Base-by-base conservation (phyloP, 805 yeast species). In the Metschnikowia lochheadii region DNA sequence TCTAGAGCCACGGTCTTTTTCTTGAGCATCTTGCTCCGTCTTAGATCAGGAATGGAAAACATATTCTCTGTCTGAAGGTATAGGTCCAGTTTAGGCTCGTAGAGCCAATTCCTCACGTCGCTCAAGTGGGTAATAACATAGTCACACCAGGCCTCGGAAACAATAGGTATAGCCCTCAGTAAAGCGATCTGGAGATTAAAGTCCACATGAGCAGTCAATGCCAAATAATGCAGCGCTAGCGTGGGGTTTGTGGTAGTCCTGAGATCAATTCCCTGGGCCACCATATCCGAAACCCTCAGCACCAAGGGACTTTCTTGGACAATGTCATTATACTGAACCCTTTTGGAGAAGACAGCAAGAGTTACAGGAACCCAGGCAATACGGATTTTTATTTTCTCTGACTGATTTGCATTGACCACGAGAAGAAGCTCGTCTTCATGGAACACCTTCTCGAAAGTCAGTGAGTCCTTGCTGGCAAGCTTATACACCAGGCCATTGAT, bases 161-260 rank as follows among this genome's bases (percentile, higher is more conserved):
- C 53, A 3, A 70, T 50, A 4, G 75, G 71, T 3, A 67, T 42
- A 0, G 64, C 69, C 15, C 65, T 55, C 57, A 64, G 62, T 29
- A 69, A 50, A 3, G 71, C 64, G 17, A 62, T 48, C 32, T 57
- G 59, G n/a, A 63, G 44, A 13, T 51, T 40, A 29, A 48, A 53
- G 32, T 52, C 57, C 11, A 48, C 51, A 8, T 47, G 37, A 15
- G 56, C 60, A 3, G 50, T 44, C 20, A 49, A 45, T 0, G 65
- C 51, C 29, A 60, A 53, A 46, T 57, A 63, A 46, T 67, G 67
- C 3, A 68, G 63, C 0, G 69, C 68, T 2, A 29, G 5, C 3
- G 40, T 23, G 3, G 63, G 57, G 32, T 58, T 53, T 2, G 49
- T 51, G 5, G 63, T 54, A 6, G 59, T 40, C 6, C 65, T 44